A percentile compares a stretch with the other conserved stretches of the same genome.
These are phyloP conservation scores for Ophiostoma ulmi DNA, from an alignment of 2,329 filamentous ascomycete genomes.

Conservation along the genomic window DNA sequence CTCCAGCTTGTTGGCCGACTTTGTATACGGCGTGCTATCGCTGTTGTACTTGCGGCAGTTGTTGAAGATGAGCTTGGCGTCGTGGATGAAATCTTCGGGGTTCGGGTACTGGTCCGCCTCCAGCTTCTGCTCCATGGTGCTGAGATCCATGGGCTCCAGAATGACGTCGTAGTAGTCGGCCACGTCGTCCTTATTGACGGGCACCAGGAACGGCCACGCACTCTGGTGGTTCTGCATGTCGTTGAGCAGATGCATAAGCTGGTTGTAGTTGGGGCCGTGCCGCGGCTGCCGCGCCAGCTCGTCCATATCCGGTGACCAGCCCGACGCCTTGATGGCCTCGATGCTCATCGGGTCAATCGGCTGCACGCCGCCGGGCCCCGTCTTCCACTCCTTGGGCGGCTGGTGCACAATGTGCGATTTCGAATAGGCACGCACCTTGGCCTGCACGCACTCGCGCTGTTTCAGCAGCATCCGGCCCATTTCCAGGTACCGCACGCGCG, in stretches of 20 bases:
- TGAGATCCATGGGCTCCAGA: slow-evolving; percentile 93
- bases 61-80: slow-evolving; percentile 83
- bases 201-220: slow-evolving; percentile 90
- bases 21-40: slow-evolving; percentile 89
- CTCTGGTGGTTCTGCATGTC: slow-evolving; percentile 90
- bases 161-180: slow-evolving; percentile 99
- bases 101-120: slow-evolving; percentile 88
- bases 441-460: slow-evolving; percentile 91
- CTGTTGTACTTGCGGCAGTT: slow-evolving; percentile 97
- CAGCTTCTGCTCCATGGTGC: slow-evolving; percentile 92
- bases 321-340: slow-evolving; percentile 80
- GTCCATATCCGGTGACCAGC: slow-evolving; percentile 98
- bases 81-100: slow-evolving; percentile 86
- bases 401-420: slow-evolving; percentile 82
- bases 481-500: slow-evolving; percentile 89
- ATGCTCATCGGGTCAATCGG: slow-evolving; percentile 83
- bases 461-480: slow-evolving; percentile 90
- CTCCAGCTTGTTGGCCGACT: slow-evolving; percentile 86
- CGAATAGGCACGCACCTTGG: slow-evolving; percentile 88
- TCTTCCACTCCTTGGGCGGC: slow-evolving; percentile 76
- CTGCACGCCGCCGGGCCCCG: slow-evolving; percentile 48
- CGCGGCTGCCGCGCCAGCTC: slow-evolving; percentile 90
- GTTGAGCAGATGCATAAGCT: slow-evolving; percentile 85
- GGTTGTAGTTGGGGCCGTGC: slow-evolving; percentile 93
- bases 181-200: slow-evolving; percentile 92